Percentiles rank a stretch among this genome's conserved stretches.
These are phyloP conservation scores for Mytilinidion resinicola DNA, from an alignment of 495 filamentous ascomycete genomes.

Conservation along the genomic window DNA sequence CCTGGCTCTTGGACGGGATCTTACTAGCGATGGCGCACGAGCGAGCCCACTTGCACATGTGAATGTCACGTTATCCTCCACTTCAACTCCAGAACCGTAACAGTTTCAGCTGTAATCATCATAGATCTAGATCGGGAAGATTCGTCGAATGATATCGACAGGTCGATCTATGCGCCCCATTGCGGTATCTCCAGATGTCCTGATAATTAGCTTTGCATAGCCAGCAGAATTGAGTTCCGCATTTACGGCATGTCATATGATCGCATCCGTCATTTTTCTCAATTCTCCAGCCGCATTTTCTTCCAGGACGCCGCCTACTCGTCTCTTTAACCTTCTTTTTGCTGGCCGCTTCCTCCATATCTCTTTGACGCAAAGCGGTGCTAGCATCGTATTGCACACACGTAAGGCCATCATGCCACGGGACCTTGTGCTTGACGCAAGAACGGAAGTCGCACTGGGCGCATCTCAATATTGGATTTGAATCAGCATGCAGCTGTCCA, in stretches of 20 bases:
- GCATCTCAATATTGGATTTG: background rate
- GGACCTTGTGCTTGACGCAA: background rate
- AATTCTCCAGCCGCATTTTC: background rate
- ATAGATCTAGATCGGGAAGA: too few relatives aligned
- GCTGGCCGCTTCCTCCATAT: background rate
- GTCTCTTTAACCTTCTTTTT: background rate
- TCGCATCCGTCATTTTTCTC: background rate
- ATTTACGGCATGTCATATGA: background rate
- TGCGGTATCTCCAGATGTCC: too few relatives aligned
- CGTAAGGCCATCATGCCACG: background rate
- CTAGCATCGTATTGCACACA: background rate
- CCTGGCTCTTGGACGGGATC: slow-evolving; percentile 9
- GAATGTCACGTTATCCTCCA: too few relatives aligned
- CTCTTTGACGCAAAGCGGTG: background rate
- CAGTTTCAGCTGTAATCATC: too few relatives aligned
- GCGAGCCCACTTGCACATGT: too few relatives aligned
- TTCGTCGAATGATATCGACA: too few relatives aligned
- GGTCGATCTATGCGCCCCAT: too few relatives aligned
- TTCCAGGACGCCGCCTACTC: background rate
- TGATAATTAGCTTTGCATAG: too few relatives aligned
- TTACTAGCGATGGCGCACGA: too few relatives aligned
- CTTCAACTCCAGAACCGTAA: too few relatives aligned
- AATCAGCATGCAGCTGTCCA: background rate
- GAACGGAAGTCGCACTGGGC: background rate
- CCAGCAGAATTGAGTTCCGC: background rate